These are phyloP conservation scores for Cryptococcus sp. DNA, from an alignment of 1,284 basidiomycete genomes.

Conservation along the genomic window DNA sequence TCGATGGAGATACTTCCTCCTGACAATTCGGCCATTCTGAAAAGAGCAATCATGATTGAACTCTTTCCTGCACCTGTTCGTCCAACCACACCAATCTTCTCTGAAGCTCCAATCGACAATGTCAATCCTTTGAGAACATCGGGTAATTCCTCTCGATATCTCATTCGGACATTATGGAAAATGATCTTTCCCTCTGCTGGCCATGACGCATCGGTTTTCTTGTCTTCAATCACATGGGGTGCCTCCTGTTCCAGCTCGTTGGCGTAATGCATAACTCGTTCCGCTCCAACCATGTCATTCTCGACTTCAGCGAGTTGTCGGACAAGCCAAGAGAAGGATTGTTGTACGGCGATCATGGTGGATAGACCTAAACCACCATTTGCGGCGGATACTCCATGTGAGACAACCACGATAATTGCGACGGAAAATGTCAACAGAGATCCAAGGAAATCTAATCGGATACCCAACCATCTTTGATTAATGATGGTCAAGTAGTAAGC, in stretches of 20 bases:
- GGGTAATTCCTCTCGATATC: slow-evolving; percentile 52
- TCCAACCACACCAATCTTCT: slow-evolving; percentile 51
- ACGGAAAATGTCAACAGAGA: slow-evolving; percentile 71
- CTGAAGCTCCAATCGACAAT: slow-evolving; percentile 47
- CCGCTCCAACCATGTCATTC: slow-evolving; percentile 88
- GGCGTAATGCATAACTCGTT: slow-evolving; percentile 67
- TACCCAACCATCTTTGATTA: slow-evolving; percentile 74
- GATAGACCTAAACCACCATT: slow-evolving; percentile 58
- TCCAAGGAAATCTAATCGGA: slow-evolving; percentile 81
- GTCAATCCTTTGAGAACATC: slow-evolving; percentile 59
- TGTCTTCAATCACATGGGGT: slow-evolving; percentile 60
- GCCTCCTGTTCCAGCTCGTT: slow-evolving; percentile 72
- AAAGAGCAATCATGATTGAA: slow-evolving; percentile 55
- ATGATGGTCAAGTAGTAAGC: slow-evolving; percentile 74
- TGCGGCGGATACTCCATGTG: slow-evolving; percentile 67
- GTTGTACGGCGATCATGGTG: slow-evolving; percentile 51
- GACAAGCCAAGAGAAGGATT: slow-evolving; percentile 72
- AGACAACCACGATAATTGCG: slow-evolving; percentile 70
- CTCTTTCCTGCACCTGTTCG: slow-evolving; percentile 56
- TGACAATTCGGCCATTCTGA: slow-evolving; percentile 49
- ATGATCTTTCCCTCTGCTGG: slow-evolving; percentile 52
- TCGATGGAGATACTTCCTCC: slow-evolving; percentile 48
- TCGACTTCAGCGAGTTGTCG: slow-evolving; percentile 79
- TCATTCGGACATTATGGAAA: slow-evolving; percentile 48
- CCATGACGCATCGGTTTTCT: slow-evolving; percentile 62